A percentile compares a stretch with the other conserved stretches of the same genome.
Conservation (phyloP, 179 eudicot species). For the Nepenthes alata region DNA sequence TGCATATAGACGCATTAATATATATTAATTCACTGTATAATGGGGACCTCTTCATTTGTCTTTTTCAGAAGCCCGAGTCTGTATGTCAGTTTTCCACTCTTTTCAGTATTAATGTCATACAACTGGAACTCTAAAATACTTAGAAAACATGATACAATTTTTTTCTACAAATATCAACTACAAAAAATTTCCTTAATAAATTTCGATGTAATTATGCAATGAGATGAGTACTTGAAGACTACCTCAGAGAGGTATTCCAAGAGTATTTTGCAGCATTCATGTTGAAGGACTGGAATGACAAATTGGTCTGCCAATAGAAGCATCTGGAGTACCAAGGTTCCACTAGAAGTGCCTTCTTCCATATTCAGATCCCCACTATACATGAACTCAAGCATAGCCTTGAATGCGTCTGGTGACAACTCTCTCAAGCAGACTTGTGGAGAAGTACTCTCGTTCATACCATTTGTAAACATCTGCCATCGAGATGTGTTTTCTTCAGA, state of each 20-base stretch:
- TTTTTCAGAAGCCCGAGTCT: constrained; percentile 39
- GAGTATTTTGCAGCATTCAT: constrained; percentile 84
- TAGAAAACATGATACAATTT: constrained; percentile 12
- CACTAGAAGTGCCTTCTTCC: constrained; percentile 32
- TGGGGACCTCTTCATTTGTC: constrained; percentile 33
- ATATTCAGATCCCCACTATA: constrained; percentile 51
- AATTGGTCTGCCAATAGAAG: constrained; percentile 80
- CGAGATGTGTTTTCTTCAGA: constrained; percentile 11
- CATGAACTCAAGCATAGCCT: constrained; percentile 63
- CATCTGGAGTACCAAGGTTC: constrained; percentile 62
- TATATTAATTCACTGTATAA: constrained; percentile 32
- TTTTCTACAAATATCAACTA: constrained; percentile 4
- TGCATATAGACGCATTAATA: constrained; percentile 67
- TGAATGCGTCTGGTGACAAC: constrained; percentile 59
- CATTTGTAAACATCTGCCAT: constrained; percentile 92
- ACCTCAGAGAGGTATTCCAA: constrained; percentile 83
- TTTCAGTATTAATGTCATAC: constrained; percentile 14
- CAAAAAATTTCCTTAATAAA: neutral
- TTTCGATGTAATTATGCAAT: neutral
- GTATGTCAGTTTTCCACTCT: constrained; percentile 51
- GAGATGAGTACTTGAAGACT: constrained; percentile 20
- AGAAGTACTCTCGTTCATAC: constrained; percentile 80
- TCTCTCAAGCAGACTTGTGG: constrained; percentile 50
- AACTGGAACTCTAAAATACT: constrained; percentile 20
- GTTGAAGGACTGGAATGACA: constrained; percentile 68